phyloP scores from a whole-genome alignment of 768 basidiomycete genomes.

The Pulveroboletus sp. region DNA sequence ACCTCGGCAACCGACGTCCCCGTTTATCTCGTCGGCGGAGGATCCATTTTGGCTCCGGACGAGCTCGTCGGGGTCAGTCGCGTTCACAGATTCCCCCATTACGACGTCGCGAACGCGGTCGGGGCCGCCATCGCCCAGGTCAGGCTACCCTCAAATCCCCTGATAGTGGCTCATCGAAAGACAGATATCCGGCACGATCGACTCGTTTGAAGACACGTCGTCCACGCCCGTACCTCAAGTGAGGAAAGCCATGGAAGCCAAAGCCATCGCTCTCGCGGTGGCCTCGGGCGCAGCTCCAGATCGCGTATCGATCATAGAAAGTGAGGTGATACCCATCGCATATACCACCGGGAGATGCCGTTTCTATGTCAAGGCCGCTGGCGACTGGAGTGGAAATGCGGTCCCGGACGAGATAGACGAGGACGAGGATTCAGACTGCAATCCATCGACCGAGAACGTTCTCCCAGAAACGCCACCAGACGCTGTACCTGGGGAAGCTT shows the following conservation, averaged over 20 bases:
- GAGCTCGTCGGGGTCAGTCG: slow-evolving; percentile 48
- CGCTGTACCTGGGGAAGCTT: slow-evolving; percentile 10
- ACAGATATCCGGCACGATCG: slow-evolving; percentile 43
- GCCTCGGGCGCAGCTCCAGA: slow-evolving; percentile 42
- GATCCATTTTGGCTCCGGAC: slow-evolving; percentile 54
- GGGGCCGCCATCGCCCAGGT: slow-evolving; percentile 48
- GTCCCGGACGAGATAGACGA: slow-evolving; percentile 23
- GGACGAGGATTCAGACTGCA: slow-evolving; percentile 1
- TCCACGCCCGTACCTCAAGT: slow-evolving; percentile 31
- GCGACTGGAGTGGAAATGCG: slow-evolving; percentile 39
- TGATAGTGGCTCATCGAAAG: slow-evolving; percentile 5
- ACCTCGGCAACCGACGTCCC: slow-evolving; percentile 54
- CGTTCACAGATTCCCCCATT: slow-evolving; percentile 47
- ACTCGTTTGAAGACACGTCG: slow-evolving; percentile 42
- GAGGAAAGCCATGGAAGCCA: slow-evolving; percentile 32
- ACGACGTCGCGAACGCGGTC: slow-evolving; percentile 59
- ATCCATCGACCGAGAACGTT: slow-evolving; percentile 2
- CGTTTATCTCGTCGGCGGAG: slow-evolving; percentile 63
- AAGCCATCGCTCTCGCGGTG: slow-evolving; percentile 43
- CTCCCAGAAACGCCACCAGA: slow-evolving; percentile 2
- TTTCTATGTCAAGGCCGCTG: slow-evolving; percentile 59
- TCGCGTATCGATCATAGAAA: slow-evolving; percentile 50
- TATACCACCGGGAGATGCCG: slow-evolving; percentile 33
- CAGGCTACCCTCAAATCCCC: not conserved
- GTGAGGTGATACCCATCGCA: slow-evolving; percentile 46